Base-by-base conservation (phyloP, 768 basidiomycete genomes). In the Trametes elegans region DNA sequence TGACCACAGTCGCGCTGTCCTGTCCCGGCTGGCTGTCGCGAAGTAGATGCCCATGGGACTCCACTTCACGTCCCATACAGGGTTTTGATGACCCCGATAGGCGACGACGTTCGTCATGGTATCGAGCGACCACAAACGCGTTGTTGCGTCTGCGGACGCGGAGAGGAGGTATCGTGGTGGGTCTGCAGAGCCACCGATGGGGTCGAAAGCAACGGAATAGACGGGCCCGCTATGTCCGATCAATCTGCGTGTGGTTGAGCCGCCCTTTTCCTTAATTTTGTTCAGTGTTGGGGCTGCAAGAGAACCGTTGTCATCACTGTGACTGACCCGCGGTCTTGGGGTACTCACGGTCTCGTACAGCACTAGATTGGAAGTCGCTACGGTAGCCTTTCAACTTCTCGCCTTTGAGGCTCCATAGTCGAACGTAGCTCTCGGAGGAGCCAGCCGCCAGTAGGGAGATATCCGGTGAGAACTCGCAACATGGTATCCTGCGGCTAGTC, bases 21-120 rank as follows among this genome's bases (percentile, higher is more conserved):
- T 76, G 70, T 99, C 97, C 49, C 97, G 76, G 63, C 94, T 95
- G 16, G 84, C 95, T 16, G 91, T 96, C 7, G 97, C 96, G 70
- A 99, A 99, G 73, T 99, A 98, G n/a, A 95, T 84, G 4, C 97
- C 95, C 78, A 93, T 86, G 9, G 97, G 96, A 65, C 92, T 95
- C 97, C 97, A 99, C 68, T 98, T 88, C 11, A 96, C 94, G 63
- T 98, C 97, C 97, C 97, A 99, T 0, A 99, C 87, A 0, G 97
- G 94, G 69, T 97, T 95, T 67, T 95, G 88, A 64, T 99, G 97
- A 0, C 97, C 96, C 29, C 93, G 82, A 67, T 94, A 99, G 6
- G 88, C 94, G 18, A 94, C 94, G 9, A 98, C 73, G 63, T 97
- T 97, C 14, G 90, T 83, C 79, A 93, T 84, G 0, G 96, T 97